A percentile compares a stretch with the other conserved stretches of the same genome.
Conservation (phyloP, 2,329 filamentous ascomycete species). For the Decorospora gaudefroyi region DNA sequence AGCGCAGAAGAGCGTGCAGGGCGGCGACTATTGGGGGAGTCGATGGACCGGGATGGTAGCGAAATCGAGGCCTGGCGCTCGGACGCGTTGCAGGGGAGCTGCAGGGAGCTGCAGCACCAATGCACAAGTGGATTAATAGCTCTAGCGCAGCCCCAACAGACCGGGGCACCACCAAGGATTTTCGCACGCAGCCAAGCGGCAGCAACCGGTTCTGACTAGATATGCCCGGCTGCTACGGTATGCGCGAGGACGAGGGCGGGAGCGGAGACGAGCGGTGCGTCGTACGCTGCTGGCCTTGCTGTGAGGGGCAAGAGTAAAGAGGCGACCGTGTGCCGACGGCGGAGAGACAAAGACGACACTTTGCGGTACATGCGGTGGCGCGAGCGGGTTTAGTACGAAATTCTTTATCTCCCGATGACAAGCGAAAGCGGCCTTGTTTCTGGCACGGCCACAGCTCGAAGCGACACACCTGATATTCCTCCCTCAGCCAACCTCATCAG, state of each 20-base stretch:
- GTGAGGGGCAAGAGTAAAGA: not conserved
- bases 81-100: conserved; percentile 19
- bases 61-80: conserved; percentile 34
- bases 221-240: conserved; percentile 9
- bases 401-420: conserved; percentile 26
- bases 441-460: conserved; percentile 34
- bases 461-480: too few relatives aligned
- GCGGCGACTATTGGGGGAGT: conserved; percentile 40
- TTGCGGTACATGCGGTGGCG: conserved; percentile 13
- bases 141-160: conserved; percentile 42
- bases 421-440: conserved; percentile 26
- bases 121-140: conserved; percentile 32
- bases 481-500: not conserved
- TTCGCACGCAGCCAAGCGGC: conserved; percentile 36
- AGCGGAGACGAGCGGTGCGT: conserved; percentile 17
- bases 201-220: conserved; percentile 31
- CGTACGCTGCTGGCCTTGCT: conserved; percentile 7
- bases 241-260: conserved; percentile 8
- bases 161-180: conserved; percentile 38
- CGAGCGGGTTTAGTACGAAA: conserved; percentile 6
- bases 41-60: conserved; percentile 35
- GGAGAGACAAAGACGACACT: conserved; percentile 20
- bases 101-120: conserved; percentile 29
- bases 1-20: conserved; percentile 38
- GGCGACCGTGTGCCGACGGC: conserved; percentile 16